phyloP scores from a whole-genome alignment of 2,329 filamentous ascomycete species.

The Diaporthe sp. region DNA sequence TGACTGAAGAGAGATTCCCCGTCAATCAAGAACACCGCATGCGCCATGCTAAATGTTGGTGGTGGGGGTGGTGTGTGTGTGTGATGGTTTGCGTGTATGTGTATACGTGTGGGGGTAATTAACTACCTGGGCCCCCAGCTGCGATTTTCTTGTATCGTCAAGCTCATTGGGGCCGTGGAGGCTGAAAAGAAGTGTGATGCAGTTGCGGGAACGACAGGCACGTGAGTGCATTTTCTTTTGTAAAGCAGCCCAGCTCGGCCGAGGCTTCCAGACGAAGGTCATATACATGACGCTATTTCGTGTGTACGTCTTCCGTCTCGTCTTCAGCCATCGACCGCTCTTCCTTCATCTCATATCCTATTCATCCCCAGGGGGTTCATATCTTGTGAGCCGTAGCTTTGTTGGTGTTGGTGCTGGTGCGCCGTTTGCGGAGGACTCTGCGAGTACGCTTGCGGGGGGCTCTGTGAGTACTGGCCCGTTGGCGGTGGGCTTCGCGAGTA shows the following conservation, averaged over 20 bases:
- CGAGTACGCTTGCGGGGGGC: conserved; percentile 43
- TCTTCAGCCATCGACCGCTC: conserved; percentile 33
- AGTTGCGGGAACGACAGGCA: conserved; percentile 25
- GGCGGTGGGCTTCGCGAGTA: conserved; percentile 38
- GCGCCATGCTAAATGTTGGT: neutral
- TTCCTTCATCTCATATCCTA: conserved; percentile 57
- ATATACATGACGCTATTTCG: conserved; percentile 31
- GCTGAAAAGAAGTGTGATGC: neutral
- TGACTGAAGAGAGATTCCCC: neutral
- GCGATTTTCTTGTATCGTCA: neutral
- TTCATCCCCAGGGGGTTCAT: conserved; percentile 72
- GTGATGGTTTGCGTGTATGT: neutral
- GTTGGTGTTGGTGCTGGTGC: conserved; percentile 41
- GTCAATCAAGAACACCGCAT: neutral
- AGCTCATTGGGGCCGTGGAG: neutral
- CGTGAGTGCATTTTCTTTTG: conserved; percentile 30
- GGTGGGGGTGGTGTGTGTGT: neutral
- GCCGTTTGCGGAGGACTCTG: conserved; percentile 44
- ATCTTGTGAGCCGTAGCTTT: conserved; percentile 48
- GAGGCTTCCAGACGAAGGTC: neutral
- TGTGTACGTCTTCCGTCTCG: conserved; percentile 24
- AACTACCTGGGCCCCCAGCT: neutral
- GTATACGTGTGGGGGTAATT: neutral
- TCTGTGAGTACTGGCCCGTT: conserved; percentile 33
- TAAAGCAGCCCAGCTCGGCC: neutral